Evolutionary conservation across 371 early-diverging fungal genomes (phyloP), one percentile per base, ranked within the genome.

Genomic region (Choanephora cucurbitarum): DNA sequence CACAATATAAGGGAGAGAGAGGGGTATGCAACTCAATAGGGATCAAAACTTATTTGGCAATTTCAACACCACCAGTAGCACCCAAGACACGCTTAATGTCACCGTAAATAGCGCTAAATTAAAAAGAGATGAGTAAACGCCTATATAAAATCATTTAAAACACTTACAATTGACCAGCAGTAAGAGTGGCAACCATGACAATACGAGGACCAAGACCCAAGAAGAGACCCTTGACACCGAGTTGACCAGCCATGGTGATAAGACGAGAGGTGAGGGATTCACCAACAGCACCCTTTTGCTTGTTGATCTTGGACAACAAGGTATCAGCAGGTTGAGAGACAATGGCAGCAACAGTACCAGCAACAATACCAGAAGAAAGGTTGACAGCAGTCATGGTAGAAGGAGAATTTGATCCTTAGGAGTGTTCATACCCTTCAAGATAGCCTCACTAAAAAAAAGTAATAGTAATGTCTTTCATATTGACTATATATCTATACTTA

Each of bases 101-200:
- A 70, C 78, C 78, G 44, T 77, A 77, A 66, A 77, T 74, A 42
- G 78, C 78, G 70, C 73, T 72, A 66, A 21, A 46, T 44, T 41
- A 44, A 57, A 48, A 53, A 45, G 52, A 18, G 34, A 32, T 5
- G 15, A 23, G 21, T 37, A 19, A 21, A 28, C n/a, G n/a, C n/a
- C n/a, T n/a, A n/a, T n/a, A n/a, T n/a, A n/a, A n/a, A n/a, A n/a
- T n/a, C n/a, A n/a, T n/a, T n/a, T 50, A 17, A 19, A 41, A 10
- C 9, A 64, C 64, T 60, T 70, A 61, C 64, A 76, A 88, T 76
- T 89, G 88, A 73, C 82, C 81, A 60, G 90, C 84, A 57, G 88
- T 88, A 59, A 88, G 79, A 49, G 88, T 79, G 60, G 87, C 90
- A 70, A 89, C 86, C 90, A 89, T 89, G 73, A 89, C 83, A 75